A percentile compares a stretch with the other conserved stretches of the same genome.
Evolutionary conservation across 2,329 filamentous ascomycete species (phyloP).

Genomic region (Aspergillus novoparasiticus): DNA sequence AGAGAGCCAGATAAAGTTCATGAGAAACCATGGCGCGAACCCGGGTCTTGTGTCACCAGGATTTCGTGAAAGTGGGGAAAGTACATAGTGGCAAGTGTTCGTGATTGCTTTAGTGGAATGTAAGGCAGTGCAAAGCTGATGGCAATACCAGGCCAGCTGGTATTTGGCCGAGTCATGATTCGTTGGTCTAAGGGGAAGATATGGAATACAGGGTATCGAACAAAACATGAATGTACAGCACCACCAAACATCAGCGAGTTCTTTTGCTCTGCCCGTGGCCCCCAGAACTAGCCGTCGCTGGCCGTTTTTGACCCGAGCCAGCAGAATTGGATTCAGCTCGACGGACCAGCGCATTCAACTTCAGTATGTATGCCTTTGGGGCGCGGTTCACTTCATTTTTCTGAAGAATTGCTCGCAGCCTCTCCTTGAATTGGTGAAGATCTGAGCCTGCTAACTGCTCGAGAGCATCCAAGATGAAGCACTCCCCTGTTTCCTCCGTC

Average conservation of each 20-base stretch:
- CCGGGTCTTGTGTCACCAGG: constrained; percentile 8
- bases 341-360: constrained; percentile 35
- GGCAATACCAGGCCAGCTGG: background rate
- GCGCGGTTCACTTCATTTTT: constrained; percentile 50
- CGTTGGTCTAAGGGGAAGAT: background rate
- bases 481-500: constrained; percentile 31
- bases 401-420: constrained; percentile 34
- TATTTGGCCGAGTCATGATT: background rate
- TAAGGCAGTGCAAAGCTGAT: background rate
- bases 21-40: constrained; percentile 5
- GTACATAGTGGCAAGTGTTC: background rate
- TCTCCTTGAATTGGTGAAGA: constrained; percentile 32
- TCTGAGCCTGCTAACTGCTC: constrained; percentile 34
- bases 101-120: background rate
- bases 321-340: constrained; percentile 27
- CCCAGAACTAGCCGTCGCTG: constrained; percentile 26
- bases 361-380: constrained; percentile 38
- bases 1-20: background rate
- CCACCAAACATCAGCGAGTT: constrained; percentile 28
- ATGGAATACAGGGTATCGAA: constrained; percentile 7
- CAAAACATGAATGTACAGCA: background rate
- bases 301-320: constrained; percentile 36
- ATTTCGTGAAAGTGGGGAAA: background rate
- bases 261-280: constrained; percentile 35
- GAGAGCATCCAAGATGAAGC: constrained; percentile 45